A percentile compares a stretch with the other conserved stretches of the same genome.
Conservation (phyloP, 1,284 basidiomycete genomes). For the Mycena citricolor region DNA sequence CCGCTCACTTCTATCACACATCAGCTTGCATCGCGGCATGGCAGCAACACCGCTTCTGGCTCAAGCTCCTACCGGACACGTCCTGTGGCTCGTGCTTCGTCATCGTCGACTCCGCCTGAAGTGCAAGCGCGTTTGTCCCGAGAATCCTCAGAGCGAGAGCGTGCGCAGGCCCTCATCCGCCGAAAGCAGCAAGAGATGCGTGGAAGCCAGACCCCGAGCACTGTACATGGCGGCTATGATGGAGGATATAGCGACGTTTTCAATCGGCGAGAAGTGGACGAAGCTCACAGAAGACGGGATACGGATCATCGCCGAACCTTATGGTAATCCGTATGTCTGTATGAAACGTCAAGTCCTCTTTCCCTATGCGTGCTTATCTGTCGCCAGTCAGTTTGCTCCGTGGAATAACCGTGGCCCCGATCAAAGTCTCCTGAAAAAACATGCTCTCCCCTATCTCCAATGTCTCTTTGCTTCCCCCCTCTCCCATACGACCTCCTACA, state of each 20-base stretch:
- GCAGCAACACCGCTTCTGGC: constrained; percentile 24
- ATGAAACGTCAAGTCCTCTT: no score
- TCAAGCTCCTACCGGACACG: constrained; percentile 25
- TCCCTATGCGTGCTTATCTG: no score
- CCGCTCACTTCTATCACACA: constrained; percentile 74
- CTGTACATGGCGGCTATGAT: constrained; percentile 52
- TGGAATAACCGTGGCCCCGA: no score
- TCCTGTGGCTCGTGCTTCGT: constrained; percentile 25
- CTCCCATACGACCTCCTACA: constrained; percentile 11
- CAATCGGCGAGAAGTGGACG: constrained; percentile 68
- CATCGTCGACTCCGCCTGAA: constrained; percentile 35
- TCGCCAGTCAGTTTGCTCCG: no score
- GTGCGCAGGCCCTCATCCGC: constrained; percentile 66
- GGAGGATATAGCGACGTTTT: constrained; percentile 68
- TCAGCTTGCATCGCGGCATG: constrained; percentile 47
- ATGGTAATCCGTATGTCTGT: no score
- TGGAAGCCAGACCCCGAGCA: constrained; percentile 69
- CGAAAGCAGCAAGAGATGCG: constrained; percentile 60
- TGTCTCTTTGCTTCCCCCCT: no score
- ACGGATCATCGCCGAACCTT: no score
- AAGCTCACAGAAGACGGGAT: constrained; percentile 54
- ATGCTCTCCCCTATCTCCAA: no score
- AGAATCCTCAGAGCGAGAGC: constrained; percentile 70
- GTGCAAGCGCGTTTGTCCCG: constrained; percentile 61
- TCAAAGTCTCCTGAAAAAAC: no score